phyloP scores from a whole-genome alignment of 331 rosid genomes.

The Arachis monticola region DNA sequence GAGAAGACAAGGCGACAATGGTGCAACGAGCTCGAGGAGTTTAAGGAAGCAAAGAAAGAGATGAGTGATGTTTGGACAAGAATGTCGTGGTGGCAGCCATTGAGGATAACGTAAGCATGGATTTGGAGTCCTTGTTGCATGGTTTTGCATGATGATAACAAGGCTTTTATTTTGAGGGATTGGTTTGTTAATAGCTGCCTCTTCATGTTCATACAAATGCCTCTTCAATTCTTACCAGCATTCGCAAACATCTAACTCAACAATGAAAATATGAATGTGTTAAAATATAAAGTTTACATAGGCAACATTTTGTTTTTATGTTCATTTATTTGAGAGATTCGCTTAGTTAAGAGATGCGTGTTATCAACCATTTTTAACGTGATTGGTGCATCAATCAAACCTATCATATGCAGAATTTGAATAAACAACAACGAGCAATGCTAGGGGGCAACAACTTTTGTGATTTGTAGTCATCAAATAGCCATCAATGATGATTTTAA shows the following conservation, averaged over 20 bases:
- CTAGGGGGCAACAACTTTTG: no score
- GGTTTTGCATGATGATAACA: slow-evolving; percentile 48
- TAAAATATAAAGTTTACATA: no score
- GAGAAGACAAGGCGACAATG: slow-evolving; percentile 45
- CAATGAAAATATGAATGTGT: no score
- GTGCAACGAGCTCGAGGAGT: slow-evolving; percentile 4
- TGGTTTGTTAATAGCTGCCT: slow-evolving; percentile 4
- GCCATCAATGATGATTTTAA: no score
- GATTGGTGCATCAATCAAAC: neutral
- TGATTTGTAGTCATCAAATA: no score
- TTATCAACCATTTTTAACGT: neutral
- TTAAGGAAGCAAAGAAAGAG: slow-evolving; percentile 36
- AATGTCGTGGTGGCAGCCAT: slow-evolving; percentile 37
- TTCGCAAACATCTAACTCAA: no score
- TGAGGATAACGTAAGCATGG: slow-evolving; percentile 44
- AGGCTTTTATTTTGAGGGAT: neutral
- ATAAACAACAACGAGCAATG: neutral
- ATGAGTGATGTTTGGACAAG: slow-evolving; percentile 42
- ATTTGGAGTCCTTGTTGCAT: slow-evolving; percentile 45
- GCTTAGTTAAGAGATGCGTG: neutral
- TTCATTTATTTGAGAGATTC: neutral
- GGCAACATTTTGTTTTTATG: no score
- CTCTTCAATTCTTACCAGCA: no score
- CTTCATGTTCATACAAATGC: neutral
- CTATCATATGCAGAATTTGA: slow-evolving; percentile 3